Evolutionary conservation across 164 flowering plant genomes (phyloP).

Genomic region (Euptelea pleiosperma): DNA sequence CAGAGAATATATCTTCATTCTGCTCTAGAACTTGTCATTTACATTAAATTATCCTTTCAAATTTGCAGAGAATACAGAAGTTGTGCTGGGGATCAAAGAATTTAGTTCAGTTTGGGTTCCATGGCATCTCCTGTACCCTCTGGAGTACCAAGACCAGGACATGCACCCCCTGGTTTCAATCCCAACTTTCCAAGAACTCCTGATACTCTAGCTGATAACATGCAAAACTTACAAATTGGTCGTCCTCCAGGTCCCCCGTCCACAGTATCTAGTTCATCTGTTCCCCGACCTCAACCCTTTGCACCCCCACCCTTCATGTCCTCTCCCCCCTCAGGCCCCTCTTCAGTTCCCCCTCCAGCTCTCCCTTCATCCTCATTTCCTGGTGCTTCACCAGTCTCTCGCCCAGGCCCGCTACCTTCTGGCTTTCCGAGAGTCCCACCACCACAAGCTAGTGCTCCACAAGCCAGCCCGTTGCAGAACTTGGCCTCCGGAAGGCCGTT

Average conservation of each 20-base stretch:
- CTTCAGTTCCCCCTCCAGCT: conserved; percentile 19
- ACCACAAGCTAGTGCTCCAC: conserved; percentile 34
- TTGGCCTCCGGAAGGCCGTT: conserved; percentile 41
- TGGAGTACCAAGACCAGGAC: conserved; percentile 62
- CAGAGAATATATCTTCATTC: not conserved
- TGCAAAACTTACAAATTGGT: conserved; percentile 63
- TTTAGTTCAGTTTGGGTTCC: conserved; percentile 14
- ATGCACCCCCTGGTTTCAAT: conserved; percentile 52
- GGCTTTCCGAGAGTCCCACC: conserved; percentile 29
- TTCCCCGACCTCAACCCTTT: conserved; percentile 48
- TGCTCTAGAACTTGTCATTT: not conserved
- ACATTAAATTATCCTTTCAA: not conserved
- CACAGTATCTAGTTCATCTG: conserved; percentile 36
- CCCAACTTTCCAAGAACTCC: conserved; percentile 44
- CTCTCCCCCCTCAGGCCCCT: conserved; percentile 16
- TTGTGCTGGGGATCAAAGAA: conserved; percentile 7
- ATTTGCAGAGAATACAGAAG: conserved; percentile 10
- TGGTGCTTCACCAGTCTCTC: conserved; percentile 21
- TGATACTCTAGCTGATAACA: conserved; percentile 45
- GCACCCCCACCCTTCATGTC: conserved; percentile 32
- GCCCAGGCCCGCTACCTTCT: conserved; percentile 35
- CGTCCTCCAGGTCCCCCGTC: conserved; percentile 33
- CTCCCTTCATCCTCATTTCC: conserved; percentile 23
- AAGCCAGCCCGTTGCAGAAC: conserved; percentile 33
- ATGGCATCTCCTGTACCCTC: conserved; percentile 73